Evolutionary conservation across 2,329 filamentous ascomycete species (phyloP).

Genomic region (Fusarium xyrophilum): DNA sequence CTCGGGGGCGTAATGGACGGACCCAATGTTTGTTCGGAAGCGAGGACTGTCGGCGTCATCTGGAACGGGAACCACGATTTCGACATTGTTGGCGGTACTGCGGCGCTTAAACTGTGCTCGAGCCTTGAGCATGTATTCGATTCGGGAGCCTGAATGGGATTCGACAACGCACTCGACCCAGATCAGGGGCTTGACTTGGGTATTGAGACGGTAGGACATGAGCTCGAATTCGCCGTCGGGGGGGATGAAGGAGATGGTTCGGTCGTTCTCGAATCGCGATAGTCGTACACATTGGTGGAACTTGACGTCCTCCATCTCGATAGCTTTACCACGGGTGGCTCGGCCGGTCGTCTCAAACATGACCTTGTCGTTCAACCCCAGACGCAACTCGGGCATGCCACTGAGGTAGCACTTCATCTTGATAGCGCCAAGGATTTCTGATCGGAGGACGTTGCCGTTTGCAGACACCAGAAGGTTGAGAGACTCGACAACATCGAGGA

Average conservation of each 20-base stretch:
- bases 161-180: conserved; percentile 99
- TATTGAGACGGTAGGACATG: conserved; percentile 99
- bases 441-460: conserved; percentile 92
- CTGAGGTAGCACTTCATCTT: conserved; percentile 99
- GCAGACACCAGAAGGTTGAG: conserved; percentile 94
- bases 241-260: conserved; percentile 98
- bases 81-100: conserved; percentile 97
- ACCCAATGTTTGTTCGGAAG: conserved; percentile 96
- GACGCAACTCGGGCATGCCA: conserved; percentile 93
- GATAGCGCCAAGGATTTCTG: conserved; percentile 94
- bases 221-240: conserved; percentile 98
- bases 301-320: conserved; percentile 99
- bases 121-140: conserved; percentile 99
- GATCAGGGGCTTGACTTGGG: conserved; percentile 96
- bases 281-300: conserved; percentile 98
- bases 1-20: conserved; percentile 96
- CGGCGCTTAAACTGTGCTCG: conserved; percentile 97
- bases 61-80: conserved; percentile 95
- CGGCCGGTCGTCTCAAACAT: conserved; percentile 99
- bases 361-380: conserved; percentile 97
- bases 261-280: conserved; percentile 96
- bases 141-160: conserved; percentile 90
- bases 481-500: conserved; percentile 95
- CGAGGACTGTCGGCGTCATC: conserved; percentile 96
- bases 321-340: conserved; percentile 92